phyloP scores from a whole-genome alignment of 2,329 filamentous ascomycete species.

The Cladosporium sp. region DNA sequence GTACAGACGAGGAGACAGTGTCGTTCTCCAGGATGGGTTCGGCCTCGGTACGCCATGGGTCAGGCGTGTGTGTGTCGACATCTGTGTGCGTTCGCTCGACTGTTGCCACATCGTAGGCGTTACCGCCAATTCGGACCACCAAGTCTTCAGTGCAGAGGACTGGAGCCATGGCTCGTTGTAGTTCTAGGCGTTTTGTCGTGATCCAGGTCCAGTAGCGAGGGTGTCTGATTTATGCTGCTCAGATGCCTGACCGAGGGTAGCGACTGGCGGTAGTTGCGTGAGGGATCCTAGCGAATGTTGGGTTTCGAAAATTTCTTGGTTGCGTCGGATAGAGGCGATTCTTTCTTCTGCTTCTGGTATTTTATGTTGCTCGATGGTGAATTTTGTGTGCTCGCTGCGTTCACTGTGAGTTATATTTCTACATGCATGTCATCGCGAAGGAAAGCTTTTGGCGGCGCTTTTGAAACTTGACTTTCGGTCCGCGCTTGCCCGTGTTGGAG shows the following conservation, averaged over 20 bases:
- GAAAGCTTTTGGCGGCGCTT: constrained; percentile 4
- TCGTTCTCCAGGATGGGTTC: constrained; percentile 38
- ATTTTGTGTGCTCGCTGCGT: background rate
- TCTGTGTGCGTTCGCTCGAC: constrained; percentile 48
- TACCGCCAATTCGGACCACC: constrained; percentile 29
- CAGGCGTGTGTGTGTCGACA: constrained; percentile 50
- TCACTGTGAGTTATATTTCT: background rate
- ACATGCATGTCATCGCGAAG: background rate
- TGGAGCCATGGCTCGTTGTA: background rate
- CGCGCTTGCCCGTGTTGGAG: constrained; percentile 10
- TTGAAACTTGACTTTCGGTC: constrained; percentile 6
- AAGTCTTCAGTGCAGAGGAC: constrained; percentile 32
- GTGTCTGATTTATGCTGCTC: background rate
- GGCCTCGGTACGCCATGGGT: constrained; percentile 39
- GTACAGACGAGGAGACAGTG: constrained; percentile 40
- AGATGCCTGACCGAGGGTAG: background rate
- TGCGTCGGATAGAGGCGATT: background rate
- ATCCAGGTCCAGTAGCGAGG: background rate
- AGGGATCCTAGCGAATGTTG: background rate
- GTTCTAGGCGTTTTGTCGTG: too few species aligned
- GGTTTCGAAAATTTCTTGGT: background rate
- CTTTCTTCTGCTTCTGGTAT: background rate
- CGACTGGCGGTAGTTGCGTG: background rate
- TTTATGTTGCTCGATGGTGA: background rate
- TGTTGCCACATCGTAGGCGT: constrained; percentile 40